A percentile compares a stretch with the other conserved stretches of the same genome.
These are phyloP conservation scores for Linnemannia hyalina DNA, from an alignment of 192 early-diverging fungal genomes.

Conservation along the genomic window DNA sequence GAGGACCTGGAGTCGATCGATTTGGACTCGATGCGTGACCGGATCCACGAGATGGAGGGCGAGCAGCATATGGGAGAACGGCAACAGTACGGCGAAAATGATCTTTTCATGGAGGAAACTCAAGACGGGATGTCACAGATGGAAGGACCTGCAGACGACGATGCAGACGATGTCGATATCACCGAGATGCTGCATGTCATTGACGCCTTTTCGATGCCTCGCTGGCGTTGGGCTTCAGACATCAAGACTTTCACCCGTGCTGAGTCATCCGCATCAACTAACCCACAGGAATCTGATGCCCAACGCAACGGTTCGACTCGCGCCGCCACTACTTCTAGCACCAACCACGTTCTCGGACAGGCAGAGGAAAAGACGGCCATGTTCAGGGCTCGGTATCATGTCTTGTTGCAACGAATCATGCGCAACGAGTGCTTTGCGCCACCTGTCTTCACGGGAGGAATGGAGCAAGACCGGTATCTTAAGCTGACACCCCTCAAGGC, in stretches of 20 bases:
- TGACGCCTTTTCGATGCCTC: constrained; percentile 81
- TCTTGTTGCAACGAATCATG: constrained; percentile 83
- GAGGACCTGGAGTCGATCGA: constrained; percentile 20
- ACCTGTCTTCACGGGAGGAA: constrained; percentile 67
- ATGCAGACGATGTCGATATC: constrained; percentile 66
- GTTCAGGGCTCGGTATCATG: constrained; percentile 83
- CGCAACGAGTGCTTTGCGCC: constrained; percentile 85
- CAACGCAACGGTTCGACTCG: constrained; percentile 20
- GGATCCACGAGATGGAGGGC: constrained; percentile 64
- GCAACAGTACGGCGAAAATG: background rate
- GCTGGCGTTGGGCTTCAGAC: constrained; percentile 75
- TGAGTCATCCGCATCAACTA: background rate
- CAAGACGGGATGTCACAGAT: constrained; percentile 11
- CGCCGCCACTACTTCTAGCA: constrained; percentile 19
- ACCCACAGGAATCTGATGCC: background rate
- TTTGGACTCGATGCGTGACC: constrained; percentile 58
- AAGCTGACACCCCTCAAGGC: constrained; percentile 86
- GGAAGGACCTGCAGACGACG: constrained; percentile 22
- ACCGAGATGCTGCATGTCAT: constrained; percentile 73
- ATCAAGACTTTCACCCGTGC: constrained; percentile 73
- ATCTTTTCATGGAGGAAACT: background rate
- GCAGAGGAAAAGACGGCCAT: constrained; percentile 75
- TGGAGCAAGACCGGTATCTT: constrained; percentile 40
- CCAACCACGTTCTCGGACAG: constrained; percentile 66
- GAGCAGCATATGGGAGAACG: constrained; percentile 35